phyloP scores from a whole-genome alignment of 176 grass and related monocot species.

The sorghum (Sorghum bicolor) region DNA sequence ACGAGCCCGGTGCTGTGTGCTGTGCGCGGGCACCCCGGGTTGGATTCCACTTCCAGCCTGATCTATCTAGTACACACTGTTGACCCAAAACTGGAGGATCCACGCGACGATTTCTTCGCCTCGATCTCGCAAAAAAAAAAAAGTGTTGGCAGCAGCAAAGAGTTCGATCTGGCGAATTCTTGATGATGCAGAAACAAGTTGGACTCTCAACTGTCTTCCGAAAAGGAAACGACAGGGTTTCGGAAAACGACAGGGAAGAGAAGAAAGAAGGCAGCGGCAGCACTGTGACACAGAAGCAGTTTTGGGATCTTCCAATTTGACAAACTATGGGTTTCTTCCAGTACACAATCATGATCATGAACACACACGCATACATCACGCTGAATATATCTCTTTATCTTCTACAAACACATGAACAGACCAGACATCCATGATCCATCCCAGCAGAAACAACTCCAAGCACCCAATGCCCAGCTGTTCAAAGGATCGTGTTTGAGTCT shows the following conservation, averaged over 20 bases:
- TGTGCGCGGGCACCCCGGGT: neutral
- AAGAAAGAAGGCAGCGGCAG: neutral
- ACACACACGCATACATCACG: neutral
- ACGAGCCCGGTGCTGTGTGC: neutral
- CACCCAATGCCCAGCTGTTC: neutral
- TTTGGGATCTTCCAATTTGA: neutral
- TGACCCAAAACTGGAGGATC: neutral
- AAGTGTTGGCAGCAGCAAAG: neutral
- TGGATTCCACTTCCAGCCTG: neutral
- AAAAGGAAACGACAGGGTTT: neutral
- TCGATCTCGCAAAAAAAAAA: neutral
- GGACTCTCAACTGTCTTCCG: neutral
- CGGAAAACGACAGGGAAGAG: neutral
- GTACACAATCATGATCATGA: neutral
- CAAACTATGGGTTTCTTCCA: neutral
- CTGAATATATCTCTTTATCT: neutral
- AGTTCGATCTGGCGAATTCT: neutral
- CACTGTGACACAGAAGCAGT: neutral
- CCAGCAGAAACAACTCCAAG: neutral
- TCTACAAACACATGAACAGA: neutral
- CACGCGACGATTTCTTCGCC: neutral
- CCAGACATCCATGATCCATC: neutral
- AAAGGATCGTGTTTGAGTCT: neutral
- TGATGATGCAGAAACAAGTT: neutral
- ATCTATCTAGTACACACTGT: neutral